Conservation (phyloP, 1,284 basidiomycete genomes). For the Trichosporon faecale region DNA sequence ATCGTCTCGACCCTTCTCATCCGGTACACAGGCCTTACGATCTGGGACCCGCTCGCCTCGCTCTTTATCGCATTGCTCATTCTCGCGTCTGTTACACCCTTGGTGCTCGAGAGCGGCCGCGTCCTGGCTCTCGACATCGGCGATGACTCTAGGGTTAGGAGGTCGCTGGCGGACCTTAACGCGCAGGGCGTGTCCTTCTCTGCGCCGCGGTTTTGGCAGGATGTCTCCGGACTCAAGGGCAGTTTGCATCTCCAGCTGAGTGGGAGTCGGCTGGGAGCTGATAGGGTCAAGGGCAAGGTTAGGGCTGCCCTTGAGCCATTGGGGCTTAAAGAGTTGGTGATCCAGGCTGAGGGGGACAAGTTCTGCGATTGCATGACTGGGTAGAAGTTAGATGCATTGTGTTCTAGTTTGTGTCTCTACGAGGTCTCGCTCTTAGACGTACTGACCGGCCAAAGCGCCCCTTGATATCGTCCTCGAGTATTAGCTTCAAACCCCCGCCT, state of each 20-base stretch:
- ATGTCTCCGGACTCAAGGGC: conserved; percentile 79
- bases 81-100: conserved; percentile 87
- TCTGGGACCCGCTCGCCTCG: conserved; percentile 97
- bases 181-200: conserved; percentile 76
- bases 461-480: too few species aligned
- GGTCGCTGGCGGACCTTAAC: conserved; percentile 71
- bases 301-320: conserved; percentile 37
- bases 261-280: conserved; percentile 30
- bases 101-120: conserved; percentile 88
- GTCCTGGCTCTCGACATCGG: conserved; percentile 84
- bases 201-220: conserved; percentile 89
- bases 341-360: conserved; percentile 64
- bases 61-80: conserved; percentile 95
- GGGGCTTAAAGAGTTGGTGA: conserved; percentile 78
- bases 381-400: not conserved
- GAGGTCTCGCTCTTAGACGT: too few species aligned
- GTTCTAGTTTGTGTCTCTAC: not conserved
- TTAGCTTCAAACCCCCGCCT: too few species aligned
- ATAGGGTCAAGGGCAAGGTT: not conserved
- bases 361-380: conserved; percentile 60
- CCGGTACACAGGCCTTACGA: conserved; percentile 97
- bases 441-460: too few species aligned
- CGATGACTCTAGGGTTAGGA: conserved; percentile 61
- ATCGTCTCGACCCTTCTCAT: conserved; percentile 96
- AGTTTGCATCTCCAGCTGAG: conserved; percentile 83